phyloP scores from a whole-genome alignment of 306 rosid genomes.

The Mimosa bimucronata region DNA sequence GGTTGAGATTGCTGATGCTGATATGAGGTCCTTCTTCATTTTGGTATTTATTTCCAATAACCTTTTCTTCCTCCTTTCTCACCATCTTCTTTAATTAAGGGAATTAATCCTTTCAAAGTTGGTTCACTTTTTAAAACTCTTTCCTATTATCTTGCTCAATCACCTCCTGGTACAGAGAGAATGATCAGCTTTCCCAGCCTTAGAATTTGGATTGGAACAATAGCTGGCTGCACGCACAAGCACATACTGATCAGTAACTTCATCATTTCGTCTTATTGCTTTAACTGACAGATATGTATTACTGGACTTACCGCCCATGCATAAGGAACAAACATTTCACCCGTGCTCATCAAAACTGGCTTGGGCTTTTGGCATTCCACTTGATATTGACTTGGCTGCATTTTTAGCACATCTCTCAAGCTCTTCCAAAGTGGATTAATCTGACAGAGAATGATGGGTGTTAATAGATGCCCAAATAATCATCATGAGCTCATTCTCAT shows the following conservation, averaged over 20 bases:
- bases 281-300: not conserved
- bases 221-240: constrained; percentile 68
- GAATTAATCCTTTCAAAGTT: too few relatives aligned
- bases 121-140: too few relatives aligned
- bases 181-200: constrained; percentile 81
- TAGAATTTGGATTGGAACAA: constrained; percentile 82
- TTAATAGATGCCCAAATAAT: not conserved
- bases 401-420: constrained; percentile 52
- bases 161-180: constrained; percentile 94
- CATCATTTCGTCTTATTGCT: not conserved
- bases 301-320: constrained; percentile 77
- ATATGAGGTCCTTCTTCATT: too few relatives aligned
- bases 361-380: constrained; percentile 78
- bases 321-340: constrained; percentile 84
- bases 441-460: constrained; percentile 39
- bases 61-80: too few relatives aligned
- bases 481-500: not conserved
- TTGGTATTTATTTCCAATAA: too few relatives aligned
- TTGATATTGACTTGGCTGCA: constrained; percentile 67
- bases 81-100: too few relatives aligned
- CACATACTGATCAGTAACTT: not conserved
- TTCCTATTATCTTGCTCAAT: too few relatives aligned
- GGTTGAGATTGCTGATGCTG: too few relatives aligned
- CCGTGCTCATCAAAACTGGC: constrained; percentile 68
- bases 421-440: constrained; percentile 57